Conservation (phyloP, 768 basidiomycete genomes). For the Lentinula guzmanii region DNA sequence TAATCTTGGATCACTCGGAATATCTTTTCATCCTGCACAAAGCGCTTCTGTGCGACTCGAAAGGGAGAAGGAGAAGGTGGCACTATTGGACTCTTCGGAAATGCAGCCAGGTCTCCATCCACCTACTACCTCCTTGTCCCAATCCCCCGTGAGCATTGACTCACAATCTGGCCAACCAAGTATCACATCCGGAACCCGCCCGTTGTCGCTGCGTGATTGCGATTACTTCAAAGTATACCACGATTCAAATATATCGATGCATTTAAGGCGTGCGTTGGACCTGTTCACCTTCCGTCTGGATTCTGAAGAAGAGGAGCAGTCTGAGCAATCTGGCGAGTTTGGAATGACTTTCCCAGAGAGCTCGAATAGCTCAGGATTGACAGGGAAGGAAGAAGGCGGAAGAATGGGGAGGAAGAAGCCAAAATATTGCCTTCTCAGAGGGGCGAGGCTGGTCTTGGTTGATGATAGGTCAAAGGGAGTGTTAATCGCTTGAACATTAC, state of each 20-base stretch:
- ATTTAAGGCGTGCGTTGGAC: background rate
- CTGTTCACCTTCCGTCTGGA: background rate
- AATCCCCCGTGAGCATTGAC: background rate
- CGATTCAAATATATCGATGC: constrained; percentile 1
- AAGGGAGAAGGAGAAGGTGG: background rate
- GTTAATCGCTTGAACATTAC: background rate
- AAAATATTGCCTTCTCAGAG: background rate
- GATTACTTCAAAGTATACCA: constrained; percentile 5
- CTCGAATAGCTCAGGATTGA: background rate
- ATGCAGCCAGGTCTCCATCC: background rate
- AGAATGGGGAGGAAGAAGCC: background rate
- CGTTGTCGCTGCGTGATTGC: background rate
- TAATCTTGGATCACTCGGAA: background rate
- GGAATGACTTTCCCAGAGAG: background rate
- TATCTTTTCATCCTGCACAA: background rate
- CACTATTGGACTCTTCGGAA: background rate
- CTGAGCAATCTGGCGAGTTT: background rate
- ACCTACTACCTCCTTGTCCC: background rate
- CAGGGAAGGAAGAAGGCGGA: too few species aligned
- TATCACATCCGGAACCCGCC: background rate
- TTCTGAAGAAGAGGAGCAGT: background rate
- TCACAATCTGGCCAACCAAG: background rate
- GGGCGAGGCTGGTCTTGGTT: background rate
- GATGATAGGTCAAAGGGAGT: background rate
- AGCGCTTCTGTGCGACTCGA: background rate